These are phyloP conservation scores for Wickerhamomyces bisporus DNA, from an alignment of 805 yeast genomes.

Conservation along the genomic window DNA sequence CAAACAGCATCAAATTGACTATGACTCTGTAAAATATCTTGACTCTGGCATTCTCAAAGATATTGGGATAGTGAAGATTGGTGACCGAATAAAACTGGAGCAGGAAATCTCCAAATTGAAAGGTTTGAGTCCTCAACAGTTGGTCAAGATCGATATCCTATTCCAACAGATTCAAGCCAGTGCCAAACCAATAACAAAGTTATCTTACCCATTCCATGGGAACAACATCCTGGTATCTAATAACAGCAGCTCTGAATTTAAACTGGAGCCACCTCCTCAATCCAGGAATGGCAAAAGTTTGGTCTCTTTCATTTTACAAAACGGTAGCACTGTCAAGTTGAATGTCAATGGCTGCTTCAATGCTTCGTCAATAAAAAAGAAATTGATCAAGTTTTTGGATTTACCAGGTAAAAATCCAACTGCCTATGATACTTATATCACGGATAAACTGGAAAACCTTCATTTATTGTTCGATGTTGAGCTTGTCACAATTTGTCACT, in stretches of 20 bases:
- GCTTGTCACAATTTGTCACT: constrained; percentile 75
- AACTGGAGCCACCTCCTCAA: constrained; percentile 17
- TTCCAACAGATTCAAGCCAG: constrained; percentile 7
- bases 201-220: neutral
- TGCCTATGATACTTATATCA: constrained; percentile 57
- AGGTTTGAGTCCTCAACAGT: constrained; percentile 7
- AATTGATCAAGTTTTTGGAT: constrained; percentile 56
- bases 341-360: constrained; percentile 76
- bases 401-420: constrained; percentile 37
- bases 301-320: constrained; percentile 70
- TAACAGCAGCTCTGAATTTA: constrained; percentile 12
- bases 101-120: constrained; percentile 46
- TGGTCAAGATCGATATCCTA: constrained; percentile 12
- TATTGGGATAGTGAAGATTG: constrained; percentile 70
- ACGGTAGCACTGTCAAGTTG: constrained; percentile 64
- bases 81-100: constrained; percentile 73
- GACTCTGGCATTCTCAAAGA: constrained; percentile 65
- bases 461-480: constrained; percentile 69
- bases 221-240: constrained; percentile 2
- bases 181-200: constrained; percentile 5
- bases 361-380: constrained; percentile 71
- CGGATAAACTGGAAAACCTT: constrained; percentile 36
- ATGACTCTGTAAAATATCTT: constrained; percentile 25
- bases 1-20: constrained; percentile 14
- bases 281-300: constrained; percentile 13